Base-by-base conservation (phyloP, 495 filamentous ascomycete genomes). In the Eremomyces bilateralis region DNA sequence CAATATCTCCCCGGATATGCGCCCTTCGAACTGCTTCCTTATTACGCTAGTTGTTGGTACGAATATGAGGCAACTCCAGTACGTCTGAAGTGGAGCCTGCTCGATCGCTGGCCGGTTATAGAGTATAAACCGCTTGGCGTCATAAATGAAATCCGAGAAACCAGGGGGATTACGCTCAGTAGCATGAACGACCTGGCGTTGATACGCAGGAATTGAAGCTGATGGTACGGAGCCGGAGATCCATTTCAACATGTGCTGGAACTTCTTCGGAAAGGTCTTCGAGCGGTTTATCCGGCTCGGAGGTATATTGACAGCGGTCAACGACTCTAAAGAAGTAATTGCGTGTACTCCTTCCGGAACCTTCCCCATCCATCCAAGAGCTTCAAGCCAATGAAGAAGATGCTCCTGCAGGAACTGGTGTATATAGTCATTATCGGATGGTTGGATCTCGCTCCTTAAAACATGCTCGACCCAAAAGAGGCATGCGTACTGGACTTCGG, bases 381-480 rank as follows among this genome's bases (percentile, higher is more conserved):
- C n/a, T n/a, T n/a, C n/a, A n/a, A n/a, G n/a, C n/a, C n/a, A n/a
- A n/a, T n/a, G n/a, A n/a, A n/a, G n/a, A n/a, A n/a, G n/a, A n/a
- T n/a, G n/a, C n/a, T n/a, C n/a, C n/a, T n/a, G n/a, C n/a, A 28
- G 24, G 24, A 28, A 28, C 24, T 28, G 24, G n/a, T 28, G 24
- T 8, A 28, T n/a, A 8, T n/a, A n/a, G 24, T 28, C 24, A 8
- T 28, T n/a, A 28, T 28, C 24, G 24, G 8, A 28, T 8, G n/a
- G 24, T n/a, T 8, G 8, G 24, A n/a, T 8, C 24, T n/a, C 24
- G n/a, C 33, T 22, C 20, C 15, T 35, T 5, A 20, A 6, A 6
- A 35, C 15, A 15, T 35, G 33, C 18, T 35, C 15, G 12, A 35
- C 22, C 35, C 35, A 37, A 25, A 28, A 37, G 17, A 37, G 17